A percentile compares a stretch with the other conserved stretches of the same genome.
Conservation (phyloP, 2,329 filamentous ascomycete genomes). For the Talaromyces sp. region DNA sequence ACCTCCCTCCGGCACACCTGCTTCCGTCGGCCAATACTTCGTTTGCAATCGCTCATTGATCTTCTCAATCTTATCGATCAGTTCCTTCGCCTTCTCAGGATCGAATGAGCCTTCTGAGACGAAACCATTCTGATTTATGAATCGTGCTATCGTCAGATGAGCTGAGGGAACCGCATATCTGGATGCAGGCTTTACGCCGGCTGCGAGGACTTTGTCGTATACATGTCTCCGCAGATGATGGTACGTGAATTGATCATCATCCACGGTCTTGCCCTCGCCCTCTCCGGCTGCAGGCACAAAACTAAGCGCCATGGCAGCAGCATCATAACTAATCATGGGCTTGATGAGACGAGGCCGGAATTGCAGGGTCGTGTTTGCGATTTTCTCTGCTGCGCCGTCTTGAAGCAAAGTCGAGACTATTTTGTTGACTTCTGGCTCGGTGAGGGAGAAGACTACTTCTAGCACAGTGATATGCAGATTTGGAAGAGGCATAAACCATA, state of each 20-base stretch:
- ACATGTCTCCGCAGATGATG: slow-evolving; percentile 84
- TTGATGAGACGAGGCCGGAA: slow-evolving; percentile 75
- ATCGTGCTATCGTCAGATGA: slow-evolving; percentile 83
- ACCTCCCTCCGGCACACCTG: slow-evolving; percentile 49
- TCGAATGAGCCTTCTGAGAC: slow-evolving; percentile 33
- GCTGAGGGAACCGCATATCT: slow-evolving; percentile 86
- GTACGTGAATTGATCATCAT: slow-evolving; percentile 72
- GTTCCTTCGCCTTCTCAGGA: slow-evolving; percentile 56
- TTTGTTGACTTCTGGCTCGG: slow-evolving; percentile 62
- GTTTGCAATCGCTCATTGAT: slow-evolving; percentile 72
- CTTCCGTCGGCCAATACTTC: slow-evolving; percentile 63
- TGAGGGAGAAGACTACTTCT: slow-evolving; percentile 78
- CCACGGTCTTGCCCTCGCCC: slow-evolving; percentile 31
- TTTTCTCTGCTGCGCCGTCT: slow-evolving; percentile 48
- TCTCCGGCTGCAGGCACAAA: slow-evolving; percentile 78
- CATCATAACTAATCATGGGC: slow-evolving; percentile 78
- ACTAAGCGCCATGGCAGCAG: slow-evolving; percentile 78
- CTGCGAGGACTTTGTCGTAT: slow-evolving; percentile 58
- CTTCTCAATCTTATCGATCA: slow-evolving; percentile 68
- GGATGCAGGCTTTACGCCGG: slow-evolving; percentile 68
- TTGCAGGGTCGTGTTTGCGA: slow-evolving; percentile 63
- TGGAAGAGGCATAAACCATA: slow-evolving; percentile 82
- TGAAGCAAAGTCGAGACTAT: slow-evolving; percentile 59
- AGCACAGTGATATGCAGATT: slow-evolving; percentile 81
- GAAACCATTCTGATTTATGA: slow-evolving; percentile 64